Evolutionary conservation across 2,329 filamentous ascomycete species (phyloP).

Genomic region (Aspergillus neoniger): DNA sequence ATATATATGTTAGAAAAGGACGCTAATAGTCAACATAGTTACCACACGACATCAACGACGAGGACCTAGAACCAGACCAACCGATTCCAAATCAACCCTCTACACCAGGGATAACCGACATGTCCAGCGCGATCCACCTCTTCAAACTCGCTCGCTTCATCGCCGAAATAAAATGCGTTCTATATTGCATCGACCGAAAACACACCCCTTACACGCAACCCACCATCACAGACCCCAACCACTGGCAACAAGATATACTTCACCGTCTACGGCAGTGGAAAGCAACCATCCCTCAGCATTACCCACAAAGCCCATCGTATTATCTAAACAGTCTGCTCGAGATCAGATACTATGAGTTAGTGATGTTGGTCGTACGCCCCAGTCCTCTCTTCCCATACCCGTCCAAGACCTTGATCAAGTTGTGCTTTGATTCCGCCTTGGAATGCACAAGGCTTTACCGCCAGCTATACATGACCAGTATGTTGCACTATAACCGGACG

Average conservation of each 20-base stretch:
- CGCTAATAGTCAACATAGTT: neutral
- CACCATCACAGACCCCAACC: neutral
- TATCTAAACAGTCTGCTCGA: neutral
- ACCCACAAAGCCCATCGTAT: neutral
- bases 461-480: neutral
- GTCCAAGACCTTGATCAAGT: neutral
- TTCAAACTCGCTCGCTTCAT: neutral
- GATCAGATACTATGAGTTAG: neutral
- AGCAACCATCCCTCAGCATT: neutral
- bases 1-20: neutral
- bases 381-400: neutral
- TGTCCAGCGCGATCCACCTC: neutral
- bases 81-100: neutral
- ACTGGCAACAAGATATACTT: neutral
- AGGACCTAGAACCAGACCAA: neutral
- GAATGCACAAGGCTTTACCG: neutral
- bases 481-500: too few species aligned
- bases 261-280: neutral
- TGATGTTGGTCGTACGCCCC: neutral
- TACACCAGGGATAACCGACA: neutral
- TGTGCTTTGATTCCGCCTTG: neutral
- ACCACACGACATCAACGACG: neutral
- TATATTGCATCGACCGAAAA: neutral
- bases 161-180: neutral
- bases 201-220: neutral